These are phyloP conservation scores for Mycena galericulata DNA, from an alignment of 768 basidiomycete species.

Conservation along the genomic window DNA sequence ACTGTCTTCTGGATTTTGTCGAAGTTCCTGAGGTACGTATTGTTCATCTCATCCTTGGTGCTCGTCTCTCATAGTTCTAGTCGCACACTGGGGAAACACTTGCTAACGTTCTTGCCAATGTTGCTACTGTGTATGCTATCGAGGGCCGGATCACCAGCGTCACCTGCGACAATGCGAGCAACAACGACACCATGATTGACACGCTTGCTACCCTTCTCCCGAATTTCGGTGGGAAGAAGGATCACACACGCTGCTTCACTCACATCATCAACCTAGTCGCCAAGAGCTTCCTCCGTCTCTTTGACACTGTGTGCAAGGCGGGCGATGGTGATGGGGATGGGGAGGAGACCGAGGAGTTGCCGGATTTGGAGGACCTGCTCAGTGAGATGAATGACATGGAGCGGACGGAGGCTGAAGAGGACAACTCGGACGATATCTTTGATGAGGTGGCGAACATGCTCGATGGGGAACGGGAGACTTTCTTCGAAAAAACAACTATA, in stretches of 20 bases:
- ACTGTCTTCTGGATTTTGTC: slow-evolving; percentile 22
- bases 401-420: slow-evolving; percentile 30
- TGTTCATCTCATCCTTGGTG: neutral
- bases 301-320: slow-evolving; percentile 44
- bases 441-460: slow-evolving; percentile 35
- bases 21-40: slow-evolving; percentile 46
- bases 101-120: slow-evolving; percentile 45
- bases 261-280: slow-evolving; percentile 54
- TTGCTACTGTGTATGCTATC: slow-evolving; percentile 51
- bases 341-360: slow-evolving; percentile 18
- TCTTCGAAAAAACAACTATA: slow-evolving; percentile 17
- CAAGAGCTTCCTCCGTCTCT: slow-evolving; percentile 45
- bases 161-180: slow-evolving; percentile 54
- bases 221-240: slow-evolving; percentile 38
- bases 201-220: slow-evolving; percentile 39
- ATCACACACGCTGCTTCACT: slow-evolving; percentile 49
- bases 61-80: slow-evolving; percentile 14
- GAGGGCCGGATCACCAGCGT: slow-evolving; percentile 48
- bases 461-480: slow-evolving; percentile 4
- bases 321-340: slow-evolving; percentile 1
- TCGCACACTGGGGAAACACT: slow-evolving; percentile 51
- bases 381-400: slow-evolving; percentile 30
- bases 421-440: slow-evolving; percentile 29
- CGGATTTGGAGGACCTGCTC: slow-evolving; percentile 21
- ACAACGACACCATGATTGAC: slow-evolving; percentile 52